Percentiles rank a stretch among this genome's conserved stretches.
Conservation (phyloP, 768 basidiomycete genomes). For the Hygrophorus pudorinus region DNA sequence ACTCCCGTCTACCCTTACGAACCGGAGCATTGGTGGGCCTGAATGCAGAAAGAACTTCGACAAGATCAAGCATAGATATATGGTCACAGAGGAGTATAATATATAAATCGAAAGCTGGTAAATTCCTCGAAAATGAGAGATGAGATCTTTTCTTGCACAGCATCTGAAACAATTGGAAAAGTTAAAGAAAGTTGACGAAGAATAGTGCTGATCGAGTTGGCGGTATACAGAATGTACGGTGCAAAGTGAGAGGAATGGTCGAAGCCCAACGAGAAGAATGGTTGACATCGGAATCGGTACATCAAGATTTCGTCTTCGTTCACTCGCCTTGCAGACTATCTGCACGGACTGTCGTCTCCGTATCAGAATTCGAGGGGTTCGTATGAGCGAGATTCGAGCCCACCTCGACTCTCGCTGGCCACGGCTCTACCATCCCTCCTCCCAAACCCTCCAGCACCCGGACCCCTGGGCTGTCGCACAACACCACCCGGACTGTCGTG, state of each 20-base stretch:
- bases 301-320: neutral
- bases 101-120: neutral
- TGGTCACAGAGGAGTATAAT: neutral
- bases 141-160: neutral
- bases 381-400: constrained; percentile 77
- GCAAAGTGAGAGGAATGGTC: neutral
- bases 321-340: constrained; percentile 15
- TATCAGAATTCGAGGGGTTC: constrained; percentile 79
- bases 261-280: neutral
- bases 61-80: neutral
- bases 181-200: neutral
- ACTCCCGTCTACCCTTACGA: too few species aligned
- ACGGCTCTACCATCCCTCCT: constrained; percentile 51
- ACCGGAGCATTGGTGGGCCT: too few species aligned
- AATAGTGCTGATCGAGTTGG: too few species aligned
- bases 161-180: neutral
- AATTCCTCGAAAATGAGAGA: too few species aligned
- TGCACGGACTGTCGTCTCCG: constrained; percentile 15
- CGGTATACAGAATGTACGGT: neutral
- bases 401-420: constrained; percentile 44
- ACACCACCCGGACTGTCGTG: constrained; percentile 44
- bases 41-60: neutral
- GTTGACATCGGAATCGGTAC: neutral
- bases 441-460: constrained; percentile 67
- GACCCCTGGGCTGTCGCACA: constrained; percentile 79